These are phyloP conservation scores for Trichophyton simii DNA, from an alignment of 2,329 filamentous ascomycete species.

Conservation along the genomic window DNA sequence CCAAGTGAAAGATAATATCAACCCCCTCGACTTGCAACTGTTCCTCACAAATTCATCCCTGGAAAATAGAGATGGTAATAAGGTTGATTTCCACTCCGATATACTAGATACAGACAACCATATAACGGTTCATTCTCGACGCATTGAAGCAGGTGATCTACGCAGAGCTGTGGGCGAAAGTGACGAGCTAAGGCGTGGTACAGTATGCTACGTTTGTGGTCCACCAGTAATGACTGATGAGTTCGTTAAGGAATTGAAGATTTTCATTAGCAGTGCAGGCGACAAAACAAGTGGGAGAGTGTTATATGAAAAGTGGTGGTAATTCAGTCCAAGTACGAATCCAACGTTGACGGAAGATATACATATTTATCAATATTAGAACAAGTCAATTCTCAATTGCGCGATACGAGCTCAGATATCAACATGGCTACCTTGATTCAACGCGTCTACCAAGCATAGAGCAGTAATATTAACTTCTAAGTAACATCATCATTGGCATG, in stretches of 20 bases:
- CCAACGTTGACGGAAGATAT: neutral
- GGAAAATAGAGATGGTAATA: neutral
- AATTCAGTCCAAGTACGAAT: neutral
- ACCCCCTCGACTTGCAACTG: neutral
- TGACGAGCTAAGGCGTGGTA: constrained; percentile 11
- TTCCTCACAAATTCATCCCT: neutral
- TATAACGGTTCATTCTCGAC: constrained; percentile 19
- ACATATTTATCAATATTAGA: neutral
- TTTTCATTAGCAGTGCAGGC: no score
- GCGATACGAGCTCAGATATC: neutral
- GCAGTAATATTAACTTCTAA: neutral
- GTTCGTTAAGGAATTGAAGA: constrained; percentile 34
- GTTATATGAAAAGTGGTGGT: neutral
- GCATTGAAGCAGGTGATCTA: constrained; percentile 29
- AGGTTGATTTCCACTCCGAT: neutral
- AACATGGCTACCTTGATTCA: neutral
- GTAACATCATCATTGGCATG: neutral
- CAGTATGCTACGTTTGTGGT: constrained; percentile 56
- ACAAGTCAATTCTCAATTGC: neutral
- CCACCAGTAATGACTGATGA: constrained; percentile 57
- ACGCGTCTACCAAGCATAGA: neutral
- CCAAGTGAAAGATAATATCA: neutral
- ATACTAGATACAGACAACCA: constrained; percentile 9
- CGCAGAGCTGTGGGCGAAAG: constrained; percentile 21
- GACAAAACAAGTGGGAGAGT: neutral